These are phyloP conservation scores for Agrostemma githago DNA, from an alignment of 148 eudicot genomes.

Conservation along the genomic window DNA sequence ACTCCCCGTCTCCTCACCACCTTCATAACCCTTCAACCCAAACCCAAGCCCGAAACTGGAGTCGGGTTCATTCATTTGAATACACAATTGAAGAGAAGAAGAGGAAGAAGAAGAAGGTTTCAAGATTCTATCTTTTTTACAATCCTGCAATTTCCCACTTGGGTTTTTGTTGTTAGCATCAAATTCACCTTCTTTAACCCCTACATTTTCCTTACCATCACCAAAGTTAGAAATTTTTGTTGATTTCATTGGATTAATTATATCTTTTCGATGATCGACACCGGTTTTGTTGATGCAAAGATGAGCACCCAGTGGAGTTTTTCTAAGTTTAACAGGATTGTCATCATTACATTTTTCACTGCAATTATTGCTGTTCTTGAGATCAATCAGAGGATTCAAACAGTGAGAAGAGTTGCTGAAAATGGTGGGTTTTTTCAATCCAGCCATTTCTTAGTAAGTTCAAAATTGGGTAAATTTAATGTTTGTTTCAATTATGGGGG, in stretches of 20 bases:
- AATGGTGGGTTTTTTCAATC: conserved; percentile 42
- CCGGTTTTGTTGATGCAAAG: conserved; percentile 11
- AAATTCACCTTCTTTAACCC: conserved; percentile 16
- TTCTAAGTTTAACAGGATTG: neutral
- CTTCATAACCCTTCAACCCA: conserved; percentile 46
- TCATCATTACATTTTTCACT: conserved; percentile 26
- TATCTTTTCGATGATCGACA: neutral
- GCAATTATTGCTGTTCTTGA: conserved; percentile 39
- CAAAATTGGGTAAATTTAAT: conserved; percentile 6
- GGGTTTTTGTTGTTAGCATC: conserved; percentile 23
- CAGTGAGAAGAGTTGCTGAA: conserved; percentile 44
- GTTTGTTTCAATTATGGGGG: conserved; percentile 10
- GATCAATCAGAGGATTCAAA: conserved; percentile 54
- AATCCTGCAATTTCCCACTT: conserved; percentile 27
- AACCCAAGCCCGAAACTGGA: conserved; percentile 38
- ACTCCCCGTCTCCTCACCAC: conserved; percentile 36
- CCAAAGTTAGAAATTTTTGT: conserved; percentile 11
- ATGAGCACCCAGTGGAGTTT: conserved; percentile 21
- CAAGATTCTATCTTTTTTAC: conserved; percentile 43
- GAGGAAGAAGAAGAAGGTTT: conserved; percentile 48
- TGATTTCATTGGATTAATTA: neutral
- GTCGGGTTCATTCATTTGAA: conserved; percentile 64
- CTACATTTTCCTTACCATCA: conserved; percentile 52
- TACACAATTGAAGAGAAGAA: conserved; percentile 72
- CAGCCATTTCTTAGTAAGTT: conserved; percentile 39